Conservation (phyloP, 371 early-diverging fungal genomes). For the Mucor racemosus region DNA sequence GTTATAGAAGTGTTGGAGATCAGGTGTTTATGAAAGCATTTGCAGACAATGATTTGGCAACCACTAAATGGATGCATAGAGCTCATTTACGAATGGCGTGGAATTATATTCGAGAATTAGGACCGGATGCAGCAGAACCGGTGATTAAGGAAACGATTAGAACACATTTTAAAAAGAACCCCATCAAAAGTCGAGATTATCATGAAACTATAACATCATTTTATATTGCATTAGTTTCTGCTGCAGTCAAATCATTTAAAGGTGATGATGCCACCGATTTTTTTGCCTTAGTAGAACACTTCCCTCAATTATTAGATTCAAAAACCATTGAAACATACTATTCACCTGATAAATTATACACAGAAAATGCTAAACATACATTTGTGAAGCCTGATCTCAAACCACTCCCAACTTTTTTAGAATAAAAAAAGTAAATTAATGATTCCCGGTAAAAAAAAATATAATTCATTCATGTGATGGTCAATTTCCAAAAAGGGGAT, state of each 20-base stretch:
- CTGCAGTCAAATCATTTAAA: constrained; percentile 42
- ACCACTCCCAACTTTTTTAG: constrained; percentile 38
- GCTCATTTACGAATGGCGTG: constrained; percentile 69
- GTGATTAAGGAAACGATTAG: constrained; percentile 51
- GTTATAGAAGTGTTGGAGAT: constrained; percentile 67
- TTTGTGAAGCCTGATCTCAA: constrained; percentile 53
- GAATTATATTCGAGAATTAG: constrained; percentile 59
- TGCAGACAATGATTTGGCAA: constrained; percentile 35
- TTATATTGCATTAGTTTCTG: constrained; percentile 51
- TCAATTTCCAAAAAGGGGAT: too few relatives aligned
- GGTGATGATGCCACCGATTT: constrained; percentile 50
- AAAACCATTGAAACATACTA: constrained; percentile 54
- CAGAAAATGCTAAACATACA: constrained; percentile 40
- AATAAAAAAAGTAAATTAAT: background rate
- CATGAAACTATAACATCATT: constrained; percentile 67
- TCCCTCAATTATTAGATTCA: constrained; percentile 50
- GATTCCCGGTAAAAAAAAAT: background rate
- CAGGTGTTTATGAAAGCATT: constrained; percentile 63
- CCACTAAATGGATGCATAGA: constrained; percentile 66
- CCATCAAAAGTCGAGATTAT: constrained; percentile 40
- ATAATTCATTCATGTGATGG: too few relatives aligned
- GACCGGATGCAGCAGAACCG: constrained; percentile 42
- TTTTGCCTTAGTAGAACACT: constrained; percentile 54
- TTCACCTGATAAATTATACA: constrained; percentile 44
- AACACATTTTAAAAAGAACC: constrained; percentile 50